A percentile compares a stretch with the other conserved stretches of the same genome.
Evolutionary conservation across 345 rosid species (phyloP).

Genomic region (Populus nigra): DNA sequence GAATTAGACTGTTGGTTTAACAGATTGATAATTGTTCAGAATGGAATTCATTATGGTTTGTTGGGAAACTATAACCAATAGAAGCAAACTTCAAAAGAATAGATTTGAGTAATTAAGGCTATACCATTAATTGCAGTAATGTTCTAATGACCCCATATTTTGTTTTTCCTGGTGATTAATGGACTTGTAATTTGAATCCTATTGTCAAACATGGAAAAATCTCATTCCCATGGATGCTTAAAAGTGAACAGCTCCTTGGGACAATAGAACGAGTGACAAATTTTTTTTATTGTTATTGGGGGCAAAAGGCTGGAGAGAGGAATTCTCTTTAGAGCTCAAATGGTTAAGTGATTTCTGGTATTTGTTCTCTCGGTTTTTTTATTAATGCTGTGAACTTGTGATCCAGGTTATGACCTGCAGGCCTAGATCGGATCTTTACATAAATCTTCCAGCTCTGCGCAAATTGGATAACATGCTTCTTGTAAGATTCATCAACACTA

Average conservation of each 20-base stretch:
- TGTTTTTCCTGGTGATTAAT: not conserved
- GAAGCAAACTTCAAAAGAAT: not conserved
- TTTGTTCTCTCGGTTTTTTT: not conserved
- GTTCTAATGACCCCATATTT: not conserved
- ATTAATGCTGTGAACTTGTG: not conserved
- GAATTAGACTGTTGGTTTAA: not conserved
- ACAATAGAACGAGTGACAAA: not conserved
- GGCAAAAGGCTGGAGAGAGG: not conserved
- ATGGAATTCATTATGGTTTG: not conserved
- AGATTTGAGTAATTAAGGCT: not conserved
- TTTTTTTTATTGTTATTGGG: no score
- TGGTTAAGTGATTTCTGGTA: not conserved
- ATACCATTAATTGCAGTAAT: not conserved
- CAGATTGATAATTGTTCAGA: not conserved
- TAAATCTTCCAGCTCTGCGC: constrained; percentile 87
- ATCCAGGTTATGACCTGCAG: constrained; percentile 92
- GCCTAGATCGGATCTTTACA: constrained; percentile 84
- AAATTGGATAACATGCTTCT: constrained; percentile 97
- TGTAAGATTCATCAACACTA: constrained; percentile 42
- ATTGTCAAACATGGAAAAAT: not conserved
- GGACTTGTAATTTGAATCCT: constrained; percentile 9
- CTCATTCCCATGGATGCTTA: not conserved
- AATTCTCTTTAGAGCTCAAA: not conserved
- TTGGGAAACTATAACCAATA: not conserved
- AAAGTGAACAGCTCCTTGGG: not conserved